Conservation (phyloP, 345 rosid species). For the Euphorbia pulcherrima region DNA sequence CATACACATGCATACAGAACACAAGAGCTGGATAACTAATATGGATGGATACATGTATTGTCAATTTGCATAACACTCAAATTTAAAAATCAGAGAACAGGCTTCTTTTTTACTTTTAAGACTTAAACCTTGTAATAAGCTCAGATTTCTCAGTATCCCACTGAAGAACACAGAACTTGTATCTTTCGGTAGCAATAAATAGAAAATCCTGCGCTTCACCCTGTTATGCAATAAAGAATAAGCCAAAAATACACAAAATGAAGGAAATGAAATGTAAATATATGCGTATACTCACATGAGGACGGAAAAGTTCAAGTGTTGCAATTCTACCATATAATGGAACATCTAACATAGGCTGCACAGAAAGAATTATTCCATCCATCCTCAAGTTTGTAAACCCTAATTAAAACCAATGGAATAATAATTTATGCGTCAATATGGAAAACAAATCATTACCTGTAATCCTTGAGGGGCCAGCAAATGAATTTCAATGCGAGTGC, state of each 20-base stretch:
- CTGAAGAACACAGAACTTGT: slow-evolving; percentile 86
- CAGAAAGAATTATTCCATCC: slow-evolving; percentile 11
- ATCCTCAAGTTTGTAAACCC: neutral
- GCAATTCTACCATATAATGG: slow-evolving; percentile 96
- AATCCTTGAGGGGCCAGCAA: slow-evolving; percentile 74
- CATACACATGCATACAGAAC: neutral
- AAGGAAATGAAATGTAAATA: neutral
- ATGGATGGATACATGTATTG: neutral
- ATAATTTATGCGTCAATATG: neutral
- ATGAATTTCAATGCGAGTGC: slow-evolving; percentile 87
- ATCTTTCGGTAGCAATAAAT: slow-evolving; percentile 87
- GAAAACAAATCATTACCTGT: slow-evolving; percentile 44
- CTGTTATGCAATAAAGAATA: slow-evolving; percentile 36
- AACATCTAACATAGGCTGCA: slow-evolving; percentile 86
- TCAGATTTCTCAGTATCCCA: slow-evolving; percentile 83
- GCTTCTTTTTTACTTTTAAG: neutral
- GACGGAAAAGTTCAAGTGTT: slow-evolving; percentile 82
- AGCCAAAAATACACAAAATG: neutral
- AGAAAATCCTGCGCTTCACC: slow-evolving; percentile 87
- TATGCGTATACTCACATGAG: slow-evolving; percentile 61
- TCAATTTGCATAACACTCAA: slow-evolving; percentile 1
- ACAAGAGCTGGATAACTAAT: neutral
- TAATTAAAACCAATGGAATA: neutral
- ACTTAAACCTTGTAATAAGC: slow-evolving; percentile 70
- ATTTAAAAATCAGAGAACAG: neutral